phyloP scores from a whole-genome alignment of 768 basidiomycete genomes.

The Cystobasidium tubakii region DNA sequence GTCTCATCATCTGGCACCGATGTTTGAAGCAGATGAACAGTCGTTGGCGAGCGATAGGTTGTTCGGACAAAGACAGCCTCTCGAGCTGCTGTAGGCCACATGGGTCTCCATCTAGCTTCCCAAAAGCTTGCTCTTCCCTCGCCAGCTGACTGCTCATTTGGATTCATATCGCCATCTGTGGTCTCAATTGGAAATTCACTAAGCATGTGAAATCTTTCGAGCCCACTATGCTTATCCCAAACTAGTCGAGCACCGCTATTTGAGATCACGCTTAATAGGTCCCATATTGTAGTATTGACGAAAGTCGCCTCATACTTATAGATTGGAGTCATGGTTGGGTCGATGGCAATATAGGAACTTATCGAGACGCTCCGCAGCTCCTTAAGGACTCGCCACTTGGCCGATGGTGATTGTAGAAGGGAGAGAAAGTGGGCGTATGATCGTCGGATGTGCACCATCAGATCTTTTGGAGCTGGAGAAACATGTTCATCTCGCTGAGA shows the following conservation, averaged over 20 bases:
- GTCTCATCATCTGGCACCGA: conserved; percentile 83
- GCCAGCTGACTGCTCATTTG: neutral
- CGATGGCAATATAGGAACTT: conserved; percentile 92
- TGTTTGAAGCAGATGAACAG: conserved; percentile 90
- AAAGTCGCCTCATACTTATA: conserved; percentile 96
- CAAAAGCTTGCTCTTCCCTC: conserved; percentile 60
- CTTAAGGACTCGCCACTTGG: conserved; percentile 74
- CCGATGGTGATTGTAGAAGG: conserved; percentile 90
- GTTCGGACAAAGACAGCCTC: conserved; percentile 88
- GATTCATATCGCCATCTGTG: neutral
- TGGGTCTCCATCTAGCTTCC: conserved; percentile 83
- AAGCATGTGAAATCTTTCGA: conserved; percentile 55
- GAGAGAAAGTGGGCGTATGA: conserved; percentile 99
- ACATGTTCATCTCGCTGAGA: neutral
- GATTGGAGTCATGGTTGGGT: conserved; percentile 83
- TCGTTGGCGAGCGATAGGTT: conserved; percentile 90
- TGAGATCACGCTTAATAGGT: conserved; percentile 78
- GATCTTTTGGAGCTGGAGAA: conserved; percentile 57
- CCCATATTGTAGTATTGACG: conserved; percentile 92
- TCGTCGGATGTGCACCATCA: conserved; percentile 75
- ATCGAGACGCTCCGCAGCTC: conserved; percentile 87
- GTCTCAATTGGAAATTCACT: conserved; percentile 37
- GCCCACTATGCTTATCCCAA: conserved; percentile 87
- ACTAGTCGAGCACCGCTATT: conserved; percentile 72
- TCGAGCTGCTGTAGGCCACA: conserved; percentile 91